phyloP scores from a whole-genome alignment of 305 asterid genomes.

The Solanum aculeatissimum region DNA sequence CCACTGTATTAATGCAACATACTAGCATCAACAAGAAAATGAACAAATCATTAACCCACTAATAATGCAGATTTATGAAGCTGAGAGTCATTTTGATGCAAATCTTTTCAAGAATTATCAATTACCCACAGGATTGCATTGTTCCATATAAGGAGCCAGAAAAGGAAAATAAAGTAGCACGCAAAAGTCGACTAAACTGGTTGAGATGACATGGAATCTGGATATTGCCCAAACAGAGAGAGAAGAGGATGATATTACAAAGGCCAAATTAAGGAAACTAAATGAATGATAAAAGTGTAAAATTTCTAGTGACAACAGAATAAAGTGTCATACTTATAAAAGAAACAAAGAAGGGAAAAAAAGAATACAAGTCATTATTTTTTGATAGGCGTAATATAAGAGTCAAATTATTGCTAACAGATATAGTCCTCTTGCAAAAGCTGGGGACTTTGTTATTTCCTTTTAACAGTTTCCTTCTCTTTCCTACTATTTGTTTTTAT shows the following conservation, averaged over 20 bases:
- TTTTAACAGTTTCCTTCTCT: not conserved
- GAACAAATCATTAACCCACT: not conserved
- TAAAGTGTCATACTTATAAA: not conserved
- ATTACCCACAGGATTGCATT: not conserved
- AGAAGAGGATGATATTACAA: not conserved
- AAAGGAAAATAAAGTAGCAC: not conserved
- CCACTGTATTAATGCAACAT: not conserved
- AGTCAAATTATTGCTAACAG: not conserved
- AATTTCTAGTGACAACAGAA: not conserved
- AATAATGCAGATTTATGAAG: not conserved
- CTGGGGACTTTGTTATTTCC: not conserved
- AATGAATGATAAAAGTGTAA: not conserved
- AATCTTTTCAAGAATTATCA: not conserved
- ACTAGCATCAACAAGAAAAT: not conserved
- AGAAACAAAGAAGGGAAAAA: not conserved
- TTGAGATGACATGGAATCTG: constrained; percentile 1
- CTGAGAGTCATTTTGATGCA: not conserved
- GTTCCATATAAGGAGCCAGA: not conserved
- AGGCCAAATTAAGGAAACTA: not conserved
- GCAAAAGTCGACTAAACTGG: not conserved
- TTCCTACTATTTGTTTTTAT: not conserved
- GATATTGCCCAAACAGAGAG: not conserved
- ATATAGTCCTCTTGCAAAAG: not conserved
- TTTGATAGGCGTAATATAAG: not conserved
- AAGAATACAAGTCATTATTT: not conserved